Evolutionary conservation across 1,139 yeast genomes (phyloP).

Genomic region (Diutina rugosa): DNA sequence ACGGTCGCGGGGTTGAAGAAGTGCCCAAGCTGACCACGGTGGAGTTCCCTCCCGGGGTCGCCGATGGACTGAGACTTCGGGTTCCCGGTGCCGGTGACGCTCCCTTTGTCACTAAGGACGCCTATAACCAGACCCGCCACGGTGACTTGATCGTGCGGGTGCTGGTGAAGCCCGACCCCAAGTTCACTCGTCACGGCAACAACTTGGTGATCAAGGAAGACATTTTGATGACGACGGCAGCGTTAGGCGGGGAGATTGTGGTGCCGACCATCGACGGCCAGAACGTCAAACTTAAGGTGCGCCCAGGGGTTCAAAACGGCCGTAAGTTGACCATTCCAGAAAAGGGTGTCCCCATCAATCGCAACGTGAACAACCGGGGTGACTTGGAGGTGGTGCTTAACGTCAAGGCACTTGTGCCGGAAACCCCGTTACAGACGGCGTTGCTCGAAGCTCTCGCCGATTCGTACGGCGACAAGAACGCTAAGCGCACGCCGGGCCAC

Average conservation of each 20-base stretch:
- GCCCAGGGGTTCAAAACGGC: constrained; percentile 78
- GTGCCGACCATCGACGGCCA: constrained; percentile 81
- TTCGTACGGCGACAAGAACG: constrained; percentile 66
- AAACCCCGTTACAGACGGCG: constrained; percentile 83
- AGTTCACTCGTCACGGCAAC: constrained; percentile 52
- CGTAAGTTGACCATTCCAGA: constrained; percentile 67
- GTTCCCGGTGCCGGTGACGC: constrained; percentile 88
- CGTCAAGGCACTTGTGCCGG: constrained; percentile 62
- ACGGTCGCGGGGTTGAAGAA: constrained; percentile 78
- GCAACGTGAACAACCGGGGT: constrained; percentile 52
- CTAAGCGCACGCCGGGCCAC: constrained; percentile 37
- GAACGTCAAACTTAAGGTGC: constrained; percentile 64
- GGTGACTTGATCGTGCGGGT: constrained; percentile 85
- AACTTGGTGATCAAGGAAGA: constrained; percentile 52
- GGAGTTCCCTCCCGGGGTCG: constrained; percentile 80
- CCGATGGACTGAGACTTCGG: constrained; percentile 76
- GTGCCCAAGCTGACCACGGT: constrained; percentile 57
- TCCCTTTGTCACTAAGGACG: constrained; percentile 57
- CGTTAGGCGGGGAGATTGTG: constrained; percentile 81
- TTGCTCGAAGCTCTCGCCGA: constrained; percentile 91
- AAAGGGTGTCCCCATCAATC: constrained; percentile 71
- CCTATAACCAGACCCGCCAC: constrained; percentile 48
- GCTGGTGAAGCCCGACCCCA: constrained; percentile 60
- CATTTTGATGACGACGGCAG: constrained; percentile 91
- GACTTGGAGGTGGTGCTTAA: constrained; percentile 67